Evolutionary conservation across 805 yeast species (phyloP), one percentile per base, ranked within the genome.

Genomic region (Nakazawaea laoshanensis): DNA sequence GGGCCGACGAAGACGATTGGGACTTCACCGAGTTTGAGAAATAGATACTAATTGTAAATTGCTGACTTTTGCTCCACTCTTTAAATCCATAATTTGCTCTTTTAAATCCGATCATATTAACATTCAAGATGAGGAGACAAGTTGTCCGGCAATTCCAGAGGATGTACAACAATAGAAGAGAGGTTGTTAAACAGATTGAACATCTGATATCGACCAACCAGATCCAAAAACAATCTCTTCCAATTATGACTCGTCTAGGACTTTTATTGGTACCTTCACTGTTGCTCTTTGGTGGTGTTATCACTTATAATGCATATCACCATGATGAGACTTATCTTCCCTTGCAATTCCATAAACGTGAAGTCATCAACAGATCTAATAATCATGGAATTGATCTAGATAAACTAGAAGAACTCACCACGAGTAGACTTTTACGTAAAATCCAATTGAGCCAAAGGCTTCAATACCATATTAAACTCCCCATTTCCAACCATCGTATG

Each of bases 321-420:
- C 52, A 45, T 7, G 42, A 47, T 25, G 52, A 56, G 9, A 54
- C 52, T 1, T 56, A 54, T 30, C 38, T 58, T 24, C 63, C 63
- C 3, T 26, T 57, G 9, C 41, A 48, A 37, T 42, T 52, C 30
- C 42, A 48, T 10, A 50, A 49, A 11, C 42, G 47, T 7, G 29
- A 54, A 3, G 17, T 52, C 52, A 3, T 35, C 50, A 27, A 45
- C 40, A 11, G 37, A 47, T 23, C 53, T 50, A 13, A 37, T 39
- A 5, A 53, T 48, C 10, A 43, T 51, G 30, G 48, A 11, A 36
- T 55, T 11, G 54, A 56, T 32, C 22, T 55, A 14, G 57, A 53
- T 4, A 40, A 44, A 33, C 37, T 58, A 18, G 40, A 49, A 21
- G 37, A 39, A 5, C 40, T 40, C 12, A 45, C 57, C 2, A 48